These are phyloP conservation scores for Neurospora sp. DNA, from an alignment of 495 filamentous ascomycete species.

Conservation along the genomic window DNA sequence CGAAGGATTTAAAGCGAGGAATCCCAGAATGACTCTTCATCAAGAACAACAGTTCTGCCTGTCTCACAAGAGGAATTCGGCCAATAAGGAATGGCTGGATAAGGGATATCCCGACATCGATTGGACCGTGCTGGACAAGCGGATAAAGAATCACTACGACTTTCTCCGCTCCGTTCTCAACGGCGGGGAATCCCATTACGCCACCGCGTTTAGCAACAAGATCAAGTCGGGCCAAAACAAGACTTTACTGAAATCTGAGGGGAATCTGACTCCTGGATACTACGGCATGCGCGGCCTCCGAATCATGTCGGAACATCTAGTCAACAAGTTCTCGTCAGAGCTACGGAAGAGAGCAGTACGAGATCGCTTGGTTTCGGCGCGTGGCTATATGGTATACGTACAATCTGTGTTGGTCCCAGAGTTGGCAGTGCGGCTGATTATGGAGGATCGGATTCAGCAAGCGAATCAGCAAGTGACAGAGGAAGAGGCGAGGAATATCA, in stretches of 20 bases:
- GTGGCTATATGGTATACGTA: constrained; percentile 66
- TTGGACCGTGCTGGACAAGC: constrained; percentile 58
- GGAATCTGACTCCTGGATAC: constrained; percentile 56
- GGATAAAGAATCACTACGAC: constrained; percentile 47
- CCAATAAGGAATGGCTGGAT: constrained; percentile 48
- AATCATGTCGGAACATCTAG: constrained; percentile 54
- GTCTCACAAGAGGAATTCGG: constrained; percentile 51
- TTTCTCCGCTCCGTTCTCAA: constrained; percentile 50
- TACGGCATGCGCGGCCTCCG: constrained; percentile 73
- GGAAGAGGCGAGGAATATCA: constrained; percentile 53
- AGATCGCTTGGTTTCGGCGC: constrained; percentile 58
- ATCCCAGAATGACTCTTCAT: constrained; percentile 46
- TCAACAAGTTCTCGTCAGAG: constrained; percentile 46
- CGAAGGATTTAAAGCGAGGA: constrained; percentile 31
- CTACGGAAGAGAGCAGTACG: constrained; percentile 53
- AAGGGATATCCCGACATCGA: constrained; percentile 70
- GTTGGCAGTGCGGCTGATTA: constrained; percentile 63
- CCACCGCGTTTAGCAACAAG: constrained; percentile 46
- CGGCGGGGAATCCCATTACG: constrained; percentile 51
- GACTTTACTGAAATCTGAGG: constrained; percentile 46
- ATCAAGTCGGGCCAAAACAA: constrained; percentile 52
- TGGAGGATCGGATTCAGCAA: constrained; percentile 51
- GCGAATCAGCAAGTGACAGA: constrained; percentile 33
- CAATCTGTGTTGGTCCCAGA: constrained; percentile 85
- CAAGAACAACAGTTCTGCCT: constrained; percentile 62